Base-by-base conservation (phyloP, 2,329 filamentous ascomycete genomes). In the Fusarium protoensiforme region DNA sequence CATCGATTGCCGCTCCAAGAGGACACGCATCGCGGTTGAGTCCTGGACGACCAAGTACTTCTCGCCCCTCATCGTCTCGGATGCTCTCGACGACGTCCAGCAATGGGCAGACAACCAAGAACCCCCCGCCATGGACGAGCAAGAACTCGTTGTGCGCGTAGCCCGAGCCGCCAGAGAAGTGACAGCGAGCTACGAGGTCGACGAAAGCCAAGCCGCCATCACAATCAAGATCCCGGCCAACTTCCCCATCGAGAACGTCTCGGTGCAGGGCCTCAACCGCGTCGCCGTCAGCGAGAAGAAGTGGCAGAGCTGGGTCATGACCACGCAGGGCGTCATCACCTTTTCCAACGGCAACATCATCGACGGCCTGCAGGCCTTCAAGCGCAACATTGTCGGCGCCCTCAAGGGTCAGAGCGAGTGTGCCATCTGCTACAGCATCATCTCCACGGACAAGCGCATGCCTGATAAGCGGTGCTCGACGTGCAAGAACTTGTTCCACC, bases 381-480 rank as follows among this genome's bases (percentile, higher is more conserved):
- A 93, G 72, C 90, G 92, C 72, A 98, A 98, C 81, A 92, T 99
- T 14, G 90, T 92, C 16, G 94, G 94, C 2, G 94, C 94, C 5
- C 88, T 99, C 74, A 96, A 97, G 84, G 96, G 95, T 38, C 95
- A 98, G 83, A 93, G 90, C 22, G 96, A 99, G 82, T 99, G 96
- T 80, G 94, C 96, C 11, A 98, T 98, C 80, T 98, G 96, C 86
- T 98, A 98, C 85, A 95, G 92, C 68, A 95, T 99, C 79, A 94
- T 99, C 72, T 94, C 94, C 20, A 91, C 90, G 9, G 95, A 98
- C 81, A 94, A 94, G 86, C 93, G 93, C 82, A 90, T 97, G 81
- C 96, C 96, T 0, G 96, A 96, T 81, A 98, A 98, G 87, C 88
- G 90, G 63, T 99, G 96, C 82, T 87, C 89, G 54, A 98, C 96